Evolutionary conservation across 2,329 filamentous ascomycete genomes (phyloP), one percentile per base, ranked within the genome.

Genomic region (Venturia nashicola): DNA sequence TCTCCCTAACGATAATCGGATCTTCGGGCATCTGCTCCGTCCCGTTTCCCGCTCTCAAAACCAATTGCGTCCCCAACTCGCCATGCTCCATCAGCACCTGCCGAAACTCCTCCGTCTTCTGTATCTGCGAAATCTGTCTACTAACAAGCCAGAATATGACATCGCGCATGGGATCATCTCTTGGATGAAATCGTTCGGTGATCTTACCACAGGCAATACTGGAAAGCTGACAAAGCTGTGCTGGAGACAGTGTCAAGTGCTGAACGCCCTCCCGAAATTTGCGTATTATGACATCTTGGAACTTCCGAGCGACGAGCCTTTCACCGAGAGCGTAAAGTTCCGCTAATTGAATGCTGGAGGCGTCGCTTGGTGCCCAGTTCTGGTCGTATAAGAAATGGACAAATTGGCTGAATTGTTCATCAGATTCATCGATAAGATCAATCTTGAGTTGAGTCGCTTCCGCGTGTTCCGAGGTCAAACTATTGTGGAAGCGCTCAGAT

Each of bases 161-260:
- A n/a, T 63, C 61, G 44, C 61, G 61, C 44, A 57, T 42, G 5
- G 61, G 61, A 40, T 63, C 61, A 34, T 63, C 61, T 42, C n/a
- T 39, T 12, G 61, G 61, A 57, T 51, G 46, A 14, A 54, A 34
- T 3, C 61, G 48, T 23, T 63, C 61, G 23, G 61, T 63, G 16
- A 63, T 63, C 7, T 40, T 36, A 36, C 40, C 23, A 20, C 61
- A 63, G 1, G 61, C 61, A 23, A 63, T 16, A 18, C 9, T n/a
- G 7, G 34, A 27, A 12, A 57, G 34, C 14, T 48, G 20, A 40
- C 46, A 63, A 16, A 63, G 40, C n/a, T 59, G 34, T 5, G 11
- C 6, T 5, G 9, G 6, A 2, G 18, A 27, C 3, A 59, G 12
- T 20, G 8, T 1, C 9, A 18, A n/a, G 20, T 3, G 32, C 1